Evolutionary conservation across 1,284 basidiomycete species (phyloP), one percentile per base, ranked within the genome.

Genomic region (Phylloboletellus chloephorus): DNA sequence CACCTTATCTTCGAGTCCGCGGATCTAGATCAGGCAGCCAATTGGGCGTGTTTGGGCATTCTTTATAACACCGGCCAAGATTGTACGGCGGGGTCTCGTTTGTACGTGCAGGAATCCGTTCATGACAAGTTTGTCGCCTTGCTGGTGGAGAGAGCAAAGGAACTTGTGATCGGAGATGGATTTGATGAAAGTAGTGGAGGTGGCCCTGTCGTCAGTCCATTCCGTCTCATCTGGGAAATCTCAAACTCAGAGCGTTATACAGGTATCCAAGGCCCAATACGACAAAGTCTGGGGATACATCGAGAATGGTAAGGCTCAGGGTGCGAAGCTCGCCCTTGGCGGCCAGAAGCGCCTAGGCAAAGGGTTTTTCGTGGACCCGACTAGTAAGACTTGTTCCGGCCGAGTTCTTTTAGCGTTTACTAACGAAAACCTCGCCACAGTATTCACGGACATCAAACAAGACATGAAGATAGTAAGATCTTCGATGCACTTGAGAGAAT

Each of bases 251-350:
- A 16, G 25, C 20, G 30, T 43, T 30, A 17, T 23, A 21, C 51
- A 88, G 81, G 82, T 92, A 31, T 91, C 88, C 19, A 84, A 85
- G 59, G 66, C 64, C 17, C 94, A 98, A 64, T 89, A 86, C 54
- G 90, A 97, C 63, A 85, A 87, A 52, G 81, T 98, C 38, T 84
- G 91, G 77, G 67, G 68, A 11, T 97, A 93, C 64, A 94, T 98
- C 54, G 85, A 94, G 52, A 72, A 74, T 1, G 95, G 93, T 23
- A 89, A 88, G 64, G 59, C 76, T 49, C 82, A 88, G 57, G 94
- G 94, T 13, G 94, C 94, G 15, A 85, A 77, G 51, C 67, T 84
- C 16, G 67, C 80, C 23, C 69, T 88, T 6, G 95, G 95, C 21
- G 95, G 93, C 17, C 71, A 76, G 56, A 87, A 81, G 62, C 71